Evolutionary conservation across 768 basidiomycete species (phyloP), one percentile per base, ranked within the genome.

Genomic region (Phallus indusiatus): DNA sequence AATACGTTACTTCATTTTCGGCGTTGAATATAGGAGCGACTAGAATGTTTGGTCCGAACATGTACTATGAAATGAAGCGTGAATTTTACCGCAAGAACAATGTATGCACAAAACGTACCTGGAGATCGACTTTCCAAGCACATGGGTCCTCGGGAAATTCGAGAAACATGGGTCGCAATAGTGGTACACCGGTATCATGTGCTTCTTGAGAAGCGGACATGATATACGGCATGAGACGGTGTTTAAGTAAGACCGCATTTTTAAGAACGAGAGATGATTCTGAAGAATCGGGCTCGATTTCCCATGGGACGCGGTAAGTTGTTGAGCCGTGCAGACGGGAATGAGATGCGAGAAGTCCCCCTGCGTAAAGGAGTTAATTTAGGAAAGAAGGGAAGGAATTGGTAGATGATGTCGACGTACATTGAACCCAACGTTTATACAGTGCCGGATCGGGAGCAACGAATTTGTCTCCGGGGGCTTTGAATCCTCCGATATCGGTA

Each of bases 401-500:
- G 28, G 42, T 51, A 20, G 10, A 16, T 21, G 20, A 71, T 9
- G 70, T 64, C 5, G 66, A 63, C 24, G 69, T 69, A 60, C 76
- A 76, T 1, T 74, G 76, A 47, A 76, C 70, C 77, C 77, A 79
- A 10, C 77, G 77, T 64, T 74, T 74, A 67, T 75, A 78, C 21
- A 78, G 55, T 10, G 66, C 70, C 1, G 73, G 69, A 53, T 74
- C 72, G 1, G 75, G 75, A 36, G 67, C 71, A 5, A 75, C 75
- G 64, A 67, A 69, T 51, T 68, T 68, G 17, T 69, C 67, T 35
- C 53, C 28, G 54, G 52, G 33, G 20, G 9, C 81, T 74, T 88
- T 86, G 63, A 87, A 89, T 1, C 86, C 86, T 22, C 86, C 87
- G 57, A 90, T 86, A 66, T 90, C 87, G 68, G 86, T 85, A 17